Percentiles rank a stretch among this genome's conserved stretches.
Conservation (phyloP, 1,139 yeast genomes). For the Geotrichum australiense region DNA sequence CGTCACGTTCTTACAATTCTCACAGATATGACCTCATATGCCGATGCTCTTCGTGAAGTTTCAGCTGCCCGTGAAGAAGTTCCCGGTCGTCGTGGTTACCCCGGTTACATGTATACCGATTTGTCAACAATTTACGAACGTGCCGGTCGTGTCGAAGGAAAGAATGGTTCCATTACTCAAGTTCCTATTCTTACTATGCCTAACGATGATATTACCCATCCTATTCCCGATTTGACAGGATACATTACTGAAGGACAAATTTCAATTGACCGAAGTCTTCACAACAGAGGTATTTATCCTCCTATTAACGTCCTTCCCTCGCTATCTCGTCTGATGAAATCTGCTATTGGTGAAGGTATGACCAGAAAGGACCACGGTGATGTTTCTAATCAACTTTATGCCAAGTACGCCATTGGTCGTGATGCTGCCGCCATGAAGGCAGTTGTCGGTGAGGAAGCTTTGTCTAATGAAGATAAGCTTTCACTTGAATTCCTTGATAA, state of each 20-base stretch:
- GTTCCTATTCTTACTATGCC: conserved; percentile 99
- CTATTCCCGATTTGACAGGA: conserved; percentile 99
- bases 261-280: conserved; percentile 90
- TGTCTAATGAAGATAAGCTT: conserved; percentile 93
- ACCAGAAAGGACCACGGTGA: conserved; percentile 99
- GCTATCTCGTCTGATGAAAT: conserved; percentile 94
- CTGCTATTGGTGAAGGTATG: conserved; percentile 99
- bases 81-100: conserved; percentile 99
- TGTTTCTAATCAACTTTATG: conserved; percentile 96
- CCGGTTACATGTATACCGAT: conserved; percentile 99
- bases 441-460: conserved; percentile 99
- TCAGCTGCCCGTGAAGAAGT: conserved; percentile 99
- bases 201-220: conserved; percentile 98
- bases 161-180: conserved; percentile 98
- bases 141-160: conserved; percentile 99
- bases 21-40: conserved; percentile 98
- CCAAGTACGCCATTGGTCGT: conserved; percentile 98
- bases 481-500: conserved; percentile 96
- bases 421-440: conserved; percentile 99
- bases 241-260: conserved; percentile 99
- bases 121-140: conserved; percentile 97
- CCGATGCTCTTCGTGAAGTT: conserved; percentile 98
- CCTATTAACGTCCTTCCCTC: conserved; percentile 98
- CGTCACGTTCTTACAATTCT: conserved; percentile 96
- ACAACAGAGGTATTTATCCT: conserved; percentile 95